Evolutionary conservation across 331 rosid species (phyloP), one percentile per base, ranked within the genome.

Genomic region (Rosa hybrid): DNA sequence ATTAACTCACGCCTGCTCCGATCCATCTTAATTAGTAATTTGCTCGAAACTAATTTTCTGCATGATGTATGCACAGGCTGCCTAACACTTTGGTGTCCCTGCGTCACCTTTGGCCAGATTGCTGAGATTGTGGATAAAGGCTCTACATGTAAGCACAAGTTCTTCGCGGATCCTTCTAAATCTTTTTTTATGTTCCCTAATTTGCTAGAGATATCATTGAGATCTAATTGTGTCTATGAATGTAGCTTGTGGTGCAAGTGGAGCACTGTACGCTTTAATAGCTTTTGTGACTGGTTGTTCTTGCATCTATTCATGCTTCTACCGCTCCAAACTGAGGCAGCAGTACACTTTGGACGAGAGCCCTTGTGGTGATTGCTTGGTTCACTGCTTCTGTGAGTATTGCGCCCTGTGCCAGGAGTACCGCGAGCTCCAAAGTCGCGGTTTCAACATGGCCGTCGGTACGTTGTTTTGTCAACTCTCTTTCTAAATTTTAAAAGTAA

Each of bases 341-440:
- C 94, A 92, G 12, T 56, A 86, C 73, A n/a, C 56, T 23, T 73
- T 92, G 56, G 41, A 83, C 16, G 88, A 83, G 17, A 76, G 27
- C 48, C 90, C 83, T 12, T 91, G 97, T 17, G 44, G 75, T 0
- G 97, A 92, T 78, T 91, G 90, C 72, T 68, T 89, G 71, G 72
- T 77, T 51, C 98, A 92, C 53, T 92, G 82, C 71, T 94, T 71
- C 86, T 92, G 97, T 25, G 91, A 86, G 85, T 0, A 0, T 0
- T 94, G 97, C 21, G 92, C 97, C 7, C 18, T 94, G 60, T 85
- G 91, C 76, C 97, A 94, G 75, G 97, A 90, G 77, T 90, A 92
- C 30, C 95, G 97, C 4, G 94, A 94, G 87, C 97, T 94, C 67
- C 4, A 85, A 17, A 72, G 44, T 25, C 90, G 76, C 5, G 98